Percentiles rank a stretch among this genome's conserved stretches.
phyloP scores from a whole-genome alignment of 2,329 filamentous ascomycete genomes.

The Penicillium sp. region DNA sequence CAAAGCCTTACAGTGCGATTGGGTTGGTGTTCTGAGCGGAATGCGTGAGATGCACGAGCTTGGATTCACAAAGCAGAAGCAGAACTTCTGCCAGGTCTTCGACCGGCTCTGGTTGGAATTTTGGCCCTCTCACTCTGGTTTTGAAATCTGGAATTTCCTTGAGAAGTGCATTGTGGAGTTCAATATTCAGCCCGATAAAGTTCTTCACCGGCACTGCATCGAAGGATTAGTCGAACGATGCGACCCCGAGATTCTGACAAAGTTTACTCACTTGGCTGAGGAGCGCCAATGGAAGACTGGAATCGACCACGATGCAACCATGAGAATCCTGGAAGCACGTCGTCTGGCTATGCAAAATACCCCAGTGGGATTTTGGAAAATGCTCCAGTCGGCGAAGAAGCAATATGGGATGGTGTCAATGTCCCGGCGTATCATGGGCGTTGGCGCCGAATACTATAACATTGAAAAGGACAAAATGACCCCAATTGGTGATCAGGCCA shows the following conservation, averaged over 20 bases:
- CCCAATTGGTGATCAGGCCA: slow-evolving; percentile 17
- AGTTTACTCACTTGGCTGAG: slow-evolving; percentile 33
- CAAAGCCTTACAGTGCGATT: slow-evolving; percentile 40
- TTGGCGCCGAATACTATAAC: slow-evolving; percentile 18
- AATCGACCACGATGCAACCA: slow-evolving; percentile 31
- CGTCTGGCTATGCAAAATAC: slow-evolving; percentile 35
- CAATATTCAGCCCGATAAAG: slow-evolving; percentile 36
- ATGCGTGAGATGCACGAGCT: slow-evolving; percentile 40
- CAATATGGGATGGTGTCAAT: slow-evolving; percentile 32
- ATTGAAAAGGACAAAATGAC: slow-evolving; percentile 12
- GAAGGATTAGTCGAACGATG: slow-evolving; percentile 44
- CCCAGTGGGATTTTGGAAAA: slow-evolving; percentile 42
- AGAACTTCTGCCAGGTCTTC: slow-evolving; percentile 35
- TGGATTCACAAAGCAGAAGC: slow-evolving; percentile 29
- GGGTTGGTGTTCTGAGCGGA: slow-evolving; percentile 41
- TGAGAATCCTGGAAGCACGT: slow-evolving; percentile 35
- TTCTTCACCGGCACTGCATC: slow-evolving; percentile 43
- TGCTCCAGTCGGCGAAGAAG: slow-evolving; percentile 40
- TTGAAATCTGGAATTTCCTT: slow-evolving; percentile 38
- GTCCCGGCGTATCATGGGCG: slow-evolving; percentile 38
- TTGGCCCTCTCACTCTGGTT: slow-evolving; percentile 37
- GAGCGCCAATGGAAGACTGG: slow-evolving; percentile 35
- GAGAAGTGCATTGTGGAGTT: slow-evolving; percentile 37
- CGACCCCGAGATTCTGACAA: slow-evolving; percentile 30
- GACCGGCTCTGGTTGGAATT: slow-evolving; percentile 45